Evolutionary conservation across 192 early-diverging fungal species (phyloP).

Genomic region (Blastocladiella britannica): DNA sequence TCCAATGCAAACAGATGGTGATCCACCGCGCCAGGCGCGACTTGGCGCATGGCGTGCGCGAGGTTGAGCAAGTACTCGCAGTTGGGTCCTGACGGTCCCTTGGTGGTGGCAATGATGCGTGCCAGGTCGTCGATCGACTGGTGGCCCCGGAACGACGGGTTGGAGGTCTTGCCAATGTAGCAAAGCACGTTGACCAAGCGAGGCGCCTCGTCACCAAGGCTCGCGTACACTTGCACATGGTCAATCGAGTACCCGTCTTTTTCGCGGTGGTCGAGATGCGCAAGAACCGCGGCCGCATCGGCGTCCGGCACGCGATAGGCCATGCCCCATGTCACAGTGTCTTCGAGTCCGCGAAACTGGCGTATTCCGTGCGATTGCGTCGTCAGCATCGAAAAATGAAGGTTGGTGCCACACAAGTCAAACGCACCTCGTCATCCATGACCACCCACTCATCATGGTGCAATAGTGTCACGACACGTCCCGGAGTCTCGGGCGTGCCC

Average conservation of each 20-base stretch:
- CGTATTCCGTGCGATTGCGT: conserved; percentile 7
- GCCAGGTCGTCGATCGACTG: conserved; percentile 37
- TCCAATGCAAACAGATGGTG: conserved; percentile 39
- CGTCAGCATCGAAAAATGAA: not conserved
- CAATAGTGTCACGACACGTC: conserved; percentile 70
- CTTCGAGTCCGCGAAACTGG: conserved; percentile 13
- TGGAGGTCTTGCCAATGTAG: conserved; percentile 54
- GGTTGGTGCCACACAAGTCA: not conserved
- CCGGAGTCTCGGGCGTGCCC: conserved; percentile 52
- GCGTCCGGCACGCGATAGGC: conserved; percentile 52
- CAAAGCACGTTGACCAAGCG: conserved; percentile 30
- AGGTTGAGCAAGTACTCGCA: conserved; percentile 47
- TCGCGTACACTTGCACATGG: conserved; percentile 33
- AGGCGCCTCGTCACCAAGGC: conserved; percentile 7
- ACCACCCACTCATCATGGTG: conserved; percentile 42
- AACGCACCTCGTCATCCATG: conserved; percentile 23
- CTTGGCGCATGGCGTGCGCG: conserved; percentile 31
- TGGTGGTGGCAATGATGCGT: conserved; percentile 33
- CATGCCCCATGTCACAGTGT: conserved; percentile 52
- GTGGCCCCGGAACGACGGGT: conserved; percentile 59
- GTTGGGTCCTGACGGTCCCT: conserved; percentile 46
- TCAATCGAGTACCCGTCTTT: conserved; percentile 67
- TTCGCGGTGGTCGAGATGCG: conserved; percentile 69
- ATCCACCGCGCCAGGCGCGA: conserved; percentile 25
- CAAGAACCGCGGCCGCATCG: conserved; percentile 39